A percentile compares a stretch with the other conserved stretches of the same genome.
These are phyloP conservation scores for Candida mattraensis DNA, from an alignment of 805 yeast species.

Conservation along the genomic window DNA sequence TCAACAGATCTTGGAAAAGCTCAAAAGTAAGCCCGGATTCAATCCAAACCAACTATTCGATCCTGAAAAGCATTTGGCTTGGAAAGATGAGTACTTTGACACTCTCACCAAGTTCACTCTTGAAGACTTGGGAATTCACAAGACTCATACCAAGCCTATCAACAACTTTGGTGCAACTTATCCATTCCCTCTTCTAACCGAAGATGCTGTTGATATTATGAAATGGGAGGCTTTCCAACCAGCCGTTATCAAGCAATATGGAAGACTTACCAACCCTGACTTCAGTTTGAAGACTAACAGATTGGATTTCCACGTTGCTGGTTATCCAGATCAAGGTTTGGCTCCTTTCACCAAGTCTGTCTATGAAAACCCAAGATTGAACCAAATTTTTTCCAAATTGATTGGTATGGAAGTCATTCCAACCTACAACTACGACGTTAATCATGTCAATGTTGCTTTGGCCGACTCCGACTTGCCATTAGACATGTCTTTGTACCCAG, in stretches of 20 bases:
- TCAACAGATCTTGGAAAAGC: slow-evolving; percentile 13
- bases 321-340: slow-evolving; percentile 39
- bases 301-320: slow-evolving; percentile 49
- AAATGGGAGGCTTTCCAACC: slow-evolving; percentile 49
- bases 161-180: slow-evolving; percentile 46
- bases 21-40: slow-evolving; percentile 16
- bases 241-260: slow-evolving; percentile 42
- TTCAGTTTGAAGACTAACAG: slow-evolving; percentile 30
- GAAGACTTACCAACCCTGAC: slow-evolving; percentile 38
- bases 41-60: slow-evolving; percentile 34
- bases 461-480: slow-evolving; percentile 24
- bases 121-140: slow-evolving; percentile 37
- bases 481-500: slow-evolving; percentile 19
- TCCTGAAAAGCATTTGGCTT: slow-evolving; percentile 38
- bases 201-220: slow-evolving; percentile 58
- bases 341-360: slow-evolving; percentile 51
- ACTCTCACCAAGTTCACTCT: slow-evolving; percentile 39
- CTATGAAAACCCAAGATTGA: slow-evolving; percentile 51
- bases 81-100: slow-evolving; percentile 38
- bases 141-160: slow-evolving; percentile 36
- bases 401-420: slow-evolving; percentile 49
- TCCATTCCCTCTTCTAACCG: slow-evolving; percentile 59
- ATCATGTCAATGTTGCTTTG: slow-evolving; percentile 50
- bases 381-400: slow-evolving; percentile 47
- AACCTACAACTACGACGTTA: slow-evolving; percentile 52